Base-by-base conservation (phyloP, 164 flowering plant species). In the Magnolia kwangsiensis region DNA sequence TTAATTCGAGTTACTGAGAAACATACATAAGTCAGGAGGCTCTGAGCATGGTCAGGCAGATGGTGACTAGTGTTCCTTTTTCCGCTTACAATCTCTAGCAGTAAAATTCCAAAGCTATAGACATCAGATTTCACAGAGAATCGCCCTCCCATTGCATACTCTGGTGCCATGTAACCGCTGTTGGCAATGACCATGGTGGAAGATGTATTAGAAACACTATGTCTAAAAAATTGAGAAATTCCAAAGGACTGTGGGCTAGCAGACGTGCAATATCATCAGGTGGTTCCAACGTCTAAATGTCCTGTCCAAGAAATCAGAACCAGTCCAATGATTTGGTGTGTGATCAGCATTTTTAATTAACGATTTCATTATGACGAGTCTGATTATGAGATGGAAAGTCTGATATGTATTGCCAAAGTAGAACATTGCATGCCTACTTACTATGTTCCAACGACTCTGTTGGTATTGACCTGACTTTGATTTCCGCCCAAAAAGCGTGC, bases 401-500 rank as follows among this genome's bases (percentile, higher is more conserved):
- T 2, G 37, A 31, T 31, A 31, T 31, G 37, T 31, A 31, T 2
- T 31, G 37, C 37, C 37, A 31, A 31, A 31, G 37, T 31, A 31
- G 37, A 31, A 1, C 37, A 31, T 31, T 31, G 37, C 2, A 31
- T 31, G 37, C 4, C 37, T 7, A 73, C 87, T 81, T 79, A 86
- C 86, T 72, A 83, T 13, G 88, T 86, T 14, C 86, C 86, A n/a
- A 72, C 79, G 29, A 82, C 49, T 76, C 80, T 67, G 3, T 8
- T 72, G 1, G 86, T 82, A 9, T 68, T 76, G 7, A 64, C 83
- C 67, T 71, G 72, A 65, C 63, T 72, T 50, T 86, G 78, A 18
- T 80, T 80, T 3, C 19, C 79, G 1, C 73, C 78, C 66, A 89
- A 77, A 37, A 87, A 76, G 64, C 81, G 82, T 19, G 88, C 91